Base-by-base conservation (phyloP, 306 rosid genomes). In the Acacia crassicarpa region DNA sequence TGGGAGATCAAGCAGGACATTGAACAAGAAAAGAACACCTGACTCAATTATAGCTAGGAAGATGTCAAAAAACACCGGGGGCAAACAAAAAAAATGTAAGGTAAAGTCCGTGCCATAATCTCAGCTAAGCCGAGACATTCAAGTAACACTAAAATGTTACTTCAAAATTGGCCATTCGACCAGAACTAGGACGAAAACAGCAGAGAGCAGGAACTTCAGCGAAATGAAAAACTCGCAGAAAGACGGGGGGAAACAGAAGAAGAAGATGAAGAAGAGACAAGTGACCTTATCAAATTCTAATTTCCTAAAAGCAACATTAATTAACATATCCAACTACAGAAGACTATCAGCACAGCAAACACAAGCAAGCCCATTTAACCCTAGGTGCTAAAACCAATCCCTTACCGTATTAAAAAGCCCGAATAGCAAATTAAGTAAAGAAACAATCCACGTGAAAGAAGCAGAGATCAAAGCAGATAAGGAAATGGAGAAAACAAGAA, bases 321-420 rank as follows among this genome's bases (percentile, higher is more conserved):
- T 19, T 7, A 40, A 45, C 54, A 61, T 14, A 68, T 12, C 72
- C 32, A 81, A 66, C 41, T 67, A 46, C 11, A 45, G 56, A 16
- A 77, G 23, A 16, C 3, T 19, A 53, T 19, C 48, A 27, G 7
- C 20, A 58, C 62, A 35, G 76, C 30, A 81, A 82, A 43, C 2
- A 11, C 43, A 61, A 43, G 59, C 8, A 3, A 41, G 20, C 75
- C 58, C 75, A 71, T 23, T 45, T 12, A 77, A 84, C 90, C 90
- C 88, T 87, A 84, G 35, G 14, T 16, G 40, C 25, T 43, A 16
- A 14, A 82, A 9, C 58, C 40, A 83, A 83, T 16, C 75, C 72
- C 67, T 0, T 6, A 23, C 2, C 9, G 4, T 25, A 83, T 35
- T 66, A 63, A 33, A 19, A 80, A 80, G 78, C 72, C 59, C 72